phyloP scores from a whole-genome alignment of 176 grass and related monocot genomes.

The Chloris gayana region DNA sequence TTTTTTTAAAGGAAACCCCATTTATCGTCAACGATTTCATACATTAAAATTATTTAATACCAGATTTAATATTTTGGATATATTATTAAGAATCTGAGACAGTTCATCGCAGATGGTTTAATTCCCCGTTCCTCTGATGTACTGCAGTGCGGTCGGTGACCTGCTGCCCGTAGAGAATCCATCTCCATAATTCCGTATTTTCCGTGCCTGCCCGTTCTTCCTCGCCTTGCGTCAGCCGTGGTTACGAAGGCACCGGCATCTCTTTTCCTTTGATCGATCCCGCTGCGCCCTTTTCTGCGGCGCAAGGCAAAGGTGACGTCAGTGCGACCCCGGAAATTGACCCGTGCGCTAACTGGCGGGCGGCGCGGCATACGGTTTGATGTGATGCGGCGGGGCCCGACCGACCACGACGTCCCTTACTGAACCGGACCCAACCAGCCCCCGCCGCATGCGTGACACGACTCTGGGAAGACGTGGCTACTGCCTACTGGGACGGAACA shows the following conservation, averaged over 20 bases:
- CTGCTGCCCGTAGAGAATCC: too few relatives aligned
- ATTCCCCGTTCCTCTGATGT: too few relatives aligned
- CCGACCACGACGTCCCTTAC: not conserved
- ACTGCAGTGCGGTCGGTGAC: too few relatives aligned
- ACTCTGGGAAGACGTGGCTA: not conserved
- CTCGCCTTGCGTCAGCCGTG: not conserved
- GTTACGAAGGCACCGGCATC: not conserved
- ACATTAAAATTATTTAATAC: too few relatives aligned
- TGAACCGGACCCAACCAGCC: not conserved
- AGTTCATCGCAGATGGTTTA: too few relatives aligned
- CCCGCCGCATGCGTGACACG: not conserved
- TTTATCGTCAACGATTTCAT: too few relatives aligned
- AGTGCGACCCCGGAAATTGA: conserved; percentile 13
- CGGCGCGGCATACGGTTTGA: conserved; percentile 9
- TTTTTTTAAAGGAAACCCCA: too few relatives aligned
- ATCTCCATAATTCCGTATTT: too few relatives aligned
- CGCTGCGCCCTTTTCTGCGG: conserved; percentile 14
- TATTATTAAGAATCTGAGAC: too few relatives aligned
- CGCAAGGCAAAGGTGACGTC: not conserved
- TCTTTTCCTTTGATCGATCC: not conserved
- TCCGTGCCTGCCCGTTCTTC: too few relatives aligned
- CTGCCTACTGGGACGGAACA: not conserved
- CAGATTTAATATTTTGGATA: too few relatives aligned
- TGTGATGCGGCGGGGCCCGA: not conserved
- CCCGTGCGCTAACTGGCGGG: not conserved